Conservation (phyloP, 2,329 filamentous ascomycete genomes). For the Hypoxylon sp. region DNA sequence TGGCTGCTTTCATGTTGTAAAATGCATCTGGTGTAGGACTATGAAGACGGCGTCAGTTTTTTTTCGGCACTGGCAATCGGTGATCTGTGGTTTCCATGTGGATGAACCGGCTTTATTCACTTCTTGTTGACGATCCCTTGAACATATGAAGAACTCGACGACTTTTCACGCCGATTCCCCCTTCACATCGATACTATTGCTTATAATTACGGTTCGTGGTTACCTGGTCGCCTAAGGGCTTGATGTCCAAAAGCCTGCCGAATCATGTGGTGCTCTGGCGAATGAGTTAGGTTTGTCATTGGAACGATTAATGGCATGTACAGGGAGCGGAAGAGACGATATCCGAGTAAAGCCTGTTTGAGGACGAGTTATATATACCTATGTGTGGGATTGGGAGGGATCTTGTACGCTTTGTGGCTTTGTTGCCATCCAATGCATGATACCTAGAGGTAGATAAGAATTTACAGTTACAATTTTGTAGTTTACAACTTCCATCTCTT, state of each 20-base stretch:
- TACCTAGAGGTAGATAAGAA: conserved; percentile 41
- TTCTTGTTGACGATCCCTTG: conserved; percentile 46
- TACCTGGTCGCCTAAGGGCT: conserved; percentile 34
- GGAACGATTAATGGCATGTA: conserved; percentile 39
- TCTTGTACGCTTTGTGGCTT: conserved; percentile 34
- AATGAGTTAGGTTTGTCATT: conserved; percentile 32
- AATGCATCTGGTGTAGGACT: conserved; percentile 16
- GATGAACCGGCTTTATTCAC: conserved; percentile 43
- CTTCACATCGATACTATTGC: conserved; percentile 40
- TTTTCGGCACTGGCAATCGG: conserved; percentile 37
- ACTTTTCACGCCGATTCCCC: conserved; percentile 27
- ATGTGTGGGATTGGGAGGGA: conserved; percentile 33
- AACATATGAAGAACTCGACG: conserved; percentile 39
- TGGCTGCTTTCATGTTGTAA: conserved; percentile 49
- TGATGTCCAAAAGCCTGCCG: conserved; percentile 34
- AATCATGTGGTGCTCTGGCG: conserved; percentile 30
- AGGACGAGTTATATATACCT: conserved; percentile 42
- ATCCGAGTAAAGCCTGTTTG: conserved; percentile 28
- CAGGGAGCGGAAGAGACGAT: conserved; percentile 32
- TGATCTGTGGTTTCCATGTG: conserved; percentile 38
- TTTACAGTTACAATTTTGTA: conserved; percentile 24
- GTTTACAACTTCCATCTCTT: background rate
- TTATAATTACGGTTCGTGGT: conserved; percentile 50
- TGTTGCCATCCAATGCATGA: conserved; percentile 34
- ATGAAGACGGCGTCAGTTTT: conserved; percentile 10